phyloP scores from a whole-genome alignment of 176 grass and related monocot species.

The Oryza glaberrima region DNA sequence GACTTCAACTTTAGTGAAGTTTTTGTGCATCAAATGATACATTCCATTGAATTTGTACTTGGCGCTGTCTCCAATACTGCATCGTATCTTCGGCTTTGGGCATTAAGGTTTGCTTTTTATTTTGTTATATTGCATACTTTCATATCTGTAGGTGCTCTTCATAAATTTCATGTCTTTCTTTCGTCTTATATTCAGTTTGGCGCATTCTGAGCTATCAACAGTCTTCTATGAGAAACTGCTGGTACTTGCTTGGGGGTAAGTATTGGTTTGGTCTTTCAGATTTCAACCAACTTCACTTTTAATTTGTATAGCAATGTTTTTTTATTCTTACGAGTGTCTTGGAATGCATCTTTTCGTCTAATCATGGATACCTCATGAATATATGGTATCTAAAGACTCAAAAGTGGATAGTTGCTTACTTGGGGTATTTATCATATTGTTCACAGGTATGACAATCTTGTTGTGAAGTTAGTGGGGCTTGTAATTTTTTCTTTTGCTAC shows the following conservation, averaged over 20 bases:
- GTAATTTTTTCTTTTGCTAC: conserved; percentile 92
- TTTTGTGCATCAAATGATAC: conserved; percentile 99
- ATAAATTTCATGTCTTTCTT: conserved; percentile 24
- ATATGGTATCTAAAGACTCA: not conserved
- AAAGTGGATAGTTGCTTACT: conserved; percentile 8
- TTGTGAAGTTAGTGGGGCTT: conserved; percentile 66
- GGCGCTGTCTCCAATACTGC: conserved; percentile 99
- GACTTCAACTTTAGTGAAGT: conserved; percentile 99
- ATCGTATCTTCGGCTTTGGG: conserved; percentile 99
- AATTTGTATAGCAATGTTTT: not conserved
- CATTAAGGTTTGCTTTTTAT: conserved; percentile 73
- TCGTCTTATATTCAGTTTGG: conserved; percentile 74
- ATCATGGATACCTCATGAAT: conserved; percentile 17
- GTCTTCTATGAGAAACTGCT: conserved; percentile 99
- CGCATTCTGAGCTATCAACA: conserved; percentile 96
- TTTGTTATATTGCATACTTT: conserved; percentile 14
- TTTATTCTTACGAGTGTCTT: conserved; percentile 13
- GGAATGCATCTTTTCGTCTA: not conserved
- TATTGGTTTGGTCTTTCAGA: not conserved
- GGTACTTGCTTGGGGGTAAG: conserved; percentile 92
- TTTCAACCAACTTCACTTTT: not conserved
- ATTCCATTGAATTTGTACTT: conserved; percentile 99
- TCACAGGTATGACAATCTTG: conserved; percentile 76
- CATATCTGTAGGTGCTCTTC: conserved; percentile 24
- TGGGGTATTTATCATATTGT: conserved; percentile 43